Conservation (phyloP, 768 basidiomycete species). For the Antrodiella citrinella region DNA sequence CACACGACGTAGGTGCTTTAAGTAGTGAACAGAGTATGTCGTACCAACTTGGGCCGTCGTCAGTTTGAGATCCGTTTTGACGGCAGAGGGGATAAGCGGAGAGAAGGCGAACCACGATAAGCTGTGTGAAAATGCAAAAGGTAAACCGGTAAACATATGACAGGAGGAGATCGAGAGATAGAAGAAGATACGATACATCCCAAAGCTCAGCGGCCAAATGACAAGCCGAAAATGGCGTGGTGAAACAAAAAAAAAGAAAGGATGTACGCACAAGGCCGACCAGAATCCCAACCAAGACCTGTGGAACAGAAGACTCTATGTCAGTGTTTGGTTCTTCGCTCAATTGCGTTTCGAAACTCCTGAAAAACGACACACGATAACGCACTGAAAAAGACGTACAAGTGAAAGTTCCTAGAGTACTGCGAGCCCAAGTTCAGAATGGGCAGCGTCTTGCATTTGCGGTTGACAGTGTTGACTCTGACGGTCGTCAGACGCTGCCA, state of each 20-base stretch:
- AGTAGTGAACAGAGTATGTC: no score
- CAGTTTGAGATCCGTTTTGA: conserved; percentile 43
- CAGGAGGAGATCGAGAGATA: no score
- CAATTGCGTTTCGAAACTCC: no score
- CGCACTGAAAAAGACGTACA: conserved; percentile 21
- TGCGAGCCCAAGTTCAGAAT: conserved; percentile 39
- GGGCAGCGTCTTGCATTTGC: conserved; percentile 44
- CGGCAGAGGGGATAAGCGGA: conserved; percentile 50
- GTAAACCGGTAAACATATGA: conserved; percentile 2
- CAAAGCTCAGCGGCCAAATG: no score
- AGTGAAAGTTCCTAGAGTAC: conserved; percentile 43
- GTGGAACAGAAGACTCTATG: background rate
- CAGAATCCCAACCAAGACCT: conserved; percentile 38
- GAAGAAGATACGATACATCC: no score
- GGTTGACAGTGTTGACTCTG: conserved; percentile 39
- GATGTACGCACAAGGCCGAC: conserved; percentile 32
- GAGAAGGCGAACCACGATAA: conserved; percentile 52
- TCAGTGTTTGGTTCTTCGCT: conserved; percentile 1
- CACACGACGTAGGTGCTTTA: no score
- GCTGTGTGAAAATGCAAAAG: conserved; percentile 21
- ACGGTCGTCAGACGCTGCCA: conserved; percentile 11
- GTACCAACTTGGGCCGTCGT: conserved; percentile 36
- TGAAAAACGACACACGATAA: background rate
- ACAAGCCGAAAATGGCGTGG: background rate
- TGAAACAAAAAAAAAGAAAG: background rate